Evolutionary conservation across 805 yeast genomes (phyloP).

Genomic region (Metschnikowia bowlesiae): DNA sequence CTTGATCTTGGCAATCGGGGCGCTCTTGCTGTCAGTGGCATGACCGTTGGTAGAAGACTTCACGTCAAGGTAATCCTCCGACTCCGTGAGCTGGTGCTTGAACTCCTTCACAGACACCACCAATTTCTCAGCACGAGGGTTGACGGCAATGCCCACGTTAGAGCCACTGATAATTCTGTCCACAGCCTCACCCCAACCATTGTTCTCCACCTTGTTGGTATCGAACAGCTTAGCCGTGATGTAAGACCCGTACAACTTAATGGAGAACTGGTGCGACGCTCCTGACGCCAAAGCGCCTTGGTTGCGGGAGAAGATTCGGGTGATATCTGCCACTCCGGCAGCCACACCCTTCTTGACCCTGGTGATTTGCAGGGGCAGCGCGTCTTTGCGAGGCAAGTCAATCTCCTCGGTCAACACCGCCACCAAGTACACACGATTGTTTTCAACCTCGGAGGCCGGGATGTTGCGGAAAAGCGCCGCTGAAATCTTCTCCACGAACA

Average conservation of each 20-base stretch:
- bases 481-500: constrained; percentile 59
- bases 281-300: constrained; percentile 58
- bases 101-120: constrained; percentile 71
- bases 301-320: constrained; percentile 66
- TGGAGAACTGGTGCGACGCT: constrained; percentile 63
- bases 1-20: constrained; percentile 61
- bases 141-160: constrained; percentile 69
- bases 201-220: constrained; percentile 29
- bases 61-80: constrained; percentile 3
- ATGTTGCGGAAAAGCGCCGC: constrained; percentile 78
- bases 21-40: constrained; percentile 31
- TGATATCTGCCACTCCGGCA: constrained; percentile 82
- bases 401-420: constrained; percentile 72
- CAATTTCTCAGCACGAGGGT: constrained; percentile 73
- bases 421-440: constrained; percentile 67
- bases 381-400: constrained; percentile 35
- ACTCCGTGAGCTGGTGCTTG: constrained; percentile 40
- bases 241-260: constrained; percentile 69
- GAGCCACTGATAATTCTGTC: constrained; percentile 76
- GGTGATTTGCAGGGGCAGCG: constrained; percentile 28
- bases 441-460: constrained; percentile 60
- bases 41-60: constrained; percentile 3
- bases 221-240: constrained; percentile 40
- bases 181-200: constrained; percentile 87
- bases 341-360: constrained; percentile 73